Evolutionary conservation across 148 eudicot genomes (phyloP).

Genomic region (Fagopyrum homotropicum): DNA sequence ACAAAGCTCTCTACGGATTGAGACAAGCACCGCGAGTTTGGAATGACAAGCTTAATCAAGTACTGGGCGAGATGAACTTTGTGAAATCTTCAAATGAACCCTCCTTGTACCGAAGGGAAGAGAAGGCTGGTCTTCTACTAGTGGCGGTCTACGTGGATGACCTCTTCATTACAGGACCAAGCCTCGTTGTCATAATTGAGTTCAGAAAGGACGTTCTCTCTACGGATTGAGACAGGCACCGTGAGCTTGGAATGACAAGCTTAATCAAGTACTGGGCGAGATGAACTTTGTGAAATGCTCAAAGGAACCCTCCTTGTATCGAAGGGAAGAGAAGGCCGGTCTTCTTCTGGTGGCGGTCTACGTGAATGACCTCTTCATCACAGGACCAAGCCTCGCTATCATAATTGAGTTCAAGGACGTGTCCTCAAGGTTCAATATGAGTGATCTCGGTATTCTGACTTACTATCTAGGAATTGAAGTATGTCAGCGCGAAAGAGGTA

Average conservation of each 20-base stretch:
- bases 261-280: too few species aligned
- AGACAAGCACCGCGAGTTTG: conserved; percentile 12
- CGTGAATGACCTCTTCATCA: too few species aligned
- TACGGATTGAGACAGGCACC: too few species aligned
- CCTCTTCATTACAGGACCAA: background rate
- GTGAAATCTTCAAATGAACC: background rate
- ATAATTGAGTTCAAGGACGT: background rate
- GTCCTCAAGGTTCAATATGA: background rate
- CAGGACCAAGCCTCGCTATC: too few species aligned
- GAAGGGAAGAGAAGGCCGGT: too few species aligned
- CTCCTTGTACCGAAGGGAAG: background rate
- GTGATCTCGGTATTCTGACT: background rate
- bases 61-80: background rate
- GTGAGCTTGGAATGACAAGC: too few species aligned
- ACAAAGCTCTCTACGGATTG: conserved; percentile 9
- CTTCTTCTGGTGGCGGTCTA: too few species aligned
- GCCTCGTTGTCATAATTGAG: background rate
- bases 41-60: background rate
- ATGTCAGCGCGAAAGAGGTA: background rate
- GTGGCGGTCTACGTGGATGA: background rate
- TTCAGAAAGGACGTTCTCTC: background rate
- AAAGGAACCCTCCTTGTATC: too few species aligned
- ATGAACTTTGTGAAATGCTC: too few species aligned
- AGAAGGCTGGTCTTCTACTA: background rate
- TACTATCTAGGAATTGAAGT: background rate